Evolutionary conservation across 1,284 basidiomycete species (phyloP), one percentile per base, ranked within the genome.

Genomic region (Boletus hoseneyae): DNA sequence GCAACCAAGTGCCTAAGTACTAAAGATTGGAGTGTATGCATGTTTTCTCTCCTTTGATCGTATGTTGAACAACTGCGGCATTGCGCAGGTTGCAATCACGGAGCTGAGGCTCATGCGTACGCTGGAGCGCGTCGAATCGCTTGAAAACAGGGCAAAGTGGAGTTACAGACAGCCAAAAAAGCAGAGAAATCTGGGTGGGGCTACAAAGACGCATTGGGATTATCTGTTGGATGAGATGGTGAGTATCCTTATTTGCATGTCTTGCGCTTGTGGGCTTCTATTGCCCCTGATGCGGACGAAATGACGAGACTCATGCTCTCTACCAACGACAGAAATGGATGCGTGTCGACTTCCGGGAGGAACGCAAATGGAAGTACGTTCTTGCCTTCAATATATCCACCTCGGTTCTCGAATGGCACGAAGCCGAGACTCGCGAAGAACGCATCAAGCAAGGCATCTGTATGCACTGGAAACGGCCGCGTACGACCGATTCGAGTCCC

Each of bases 201-300:
- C 91, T 32, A 74, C 77, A 6, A 98, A 98, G 69, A 82, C 88
- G 0, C 94, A 98, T 61, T 96, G 93, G 92, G 97, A 99, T 68
- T 91, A 94, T 68, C 73, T 99, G 27, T 72, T 99, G 65, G 97
- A 99, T 54, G 97, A 99, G 71, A 93, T 98, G 93, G 92, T 91
- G 53, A 60, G 79, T 73, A 19, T 42, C 18, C 40, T 50, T 42
- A 18, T n/a, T 33, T 29, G 42, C 38, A 13, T 39, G 8, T 44
- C 38, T 32, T 33, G 27, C 15, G 19, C 16, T 38, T n/a, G 12
- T 25, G 37, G 34, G n/a, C 34, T 19, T 36, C 16, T 36, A 19
- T 42, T 40, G 7, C 51, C 15, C 23, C 18, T 42, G 35, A 13
- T 39, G 15, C 23, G n/a, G 30, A 39, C 38, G 27, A 44, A 7